Evolutionary conservation across 2,329 filamentous ascomycete species (phyloP).

Genomic region (Fusarium sp.): DNA sequence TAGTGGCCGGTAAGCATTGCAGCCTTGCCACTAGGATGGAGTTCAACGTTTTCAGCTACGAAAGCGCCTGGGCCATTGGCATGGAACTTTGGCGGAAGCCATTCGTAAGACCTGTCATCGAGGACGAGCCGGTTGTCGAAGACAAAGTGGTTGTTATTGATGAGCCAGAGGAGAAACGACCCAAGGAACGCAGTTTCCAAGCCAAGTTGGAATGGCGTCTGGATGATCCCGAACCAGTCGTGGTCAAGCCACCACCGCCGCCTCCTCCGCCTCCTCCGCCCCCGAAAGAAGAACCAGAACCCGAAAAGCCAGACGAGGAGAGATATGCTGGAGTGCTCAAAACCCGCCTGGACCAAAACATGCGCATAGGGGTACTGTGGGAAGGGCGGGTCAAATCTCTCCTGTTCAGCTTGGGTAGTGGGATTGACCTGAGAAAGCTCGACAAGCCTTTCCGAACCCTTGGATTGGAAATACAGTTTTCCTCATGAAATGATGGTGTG

Average conservation of each 20-base stretch:
- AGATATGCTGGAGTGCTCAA: conserved; percentile 90
- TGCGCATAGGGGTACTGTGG: conserved; percentile 88
- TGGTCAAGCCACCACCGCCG: conserved; percentile 12
- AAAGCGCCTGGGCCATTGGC: conserved; percentile 91
- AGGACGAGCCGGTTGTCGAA: conserved; percentile 44
- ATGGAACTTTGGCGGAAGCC: conserved; percentile 90
- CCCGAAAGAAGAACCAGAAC: conserved; percentile 26
- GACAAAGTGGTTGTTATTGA: conserved; percentile 44
- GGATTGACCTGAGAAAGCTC: conserved; percentile 79
- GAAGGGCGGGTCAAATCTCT: conserved; percentile 93
- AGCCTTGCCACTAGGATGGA: conserved; percentile 91
- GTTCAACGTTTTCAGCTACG: conserved; percentile 98
- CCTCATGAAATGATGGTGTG: conserved; percentile 65
- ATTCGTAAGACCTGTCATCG: conserved; percentile 53
- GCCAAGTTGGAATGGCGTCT: conserved; percentile 65
- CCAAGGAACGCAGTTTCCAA: conserved; percentile 60
- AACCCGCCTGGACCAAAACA: conserved; percentile 87
- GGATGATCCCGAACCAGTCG: conserved; percentile 53
- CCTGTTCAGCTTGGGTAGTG: conserved; percentile 89
- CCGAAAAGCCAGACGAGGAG: conserved; percentile 60
- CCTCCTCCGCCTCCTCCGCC: conserved; percentile 12
- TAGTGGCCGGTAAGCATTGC: conserved; percentile 84
- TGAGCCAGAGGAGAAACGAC: conserved; percentile 28
- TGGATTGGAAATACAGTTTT: conserved; percentile 85
- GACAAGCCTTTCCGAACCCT: conserved; percentile 83